Base-by-base conservation (phyloP, 345 rosid species). In the Excoecaria cochinchinensis region DNA sequence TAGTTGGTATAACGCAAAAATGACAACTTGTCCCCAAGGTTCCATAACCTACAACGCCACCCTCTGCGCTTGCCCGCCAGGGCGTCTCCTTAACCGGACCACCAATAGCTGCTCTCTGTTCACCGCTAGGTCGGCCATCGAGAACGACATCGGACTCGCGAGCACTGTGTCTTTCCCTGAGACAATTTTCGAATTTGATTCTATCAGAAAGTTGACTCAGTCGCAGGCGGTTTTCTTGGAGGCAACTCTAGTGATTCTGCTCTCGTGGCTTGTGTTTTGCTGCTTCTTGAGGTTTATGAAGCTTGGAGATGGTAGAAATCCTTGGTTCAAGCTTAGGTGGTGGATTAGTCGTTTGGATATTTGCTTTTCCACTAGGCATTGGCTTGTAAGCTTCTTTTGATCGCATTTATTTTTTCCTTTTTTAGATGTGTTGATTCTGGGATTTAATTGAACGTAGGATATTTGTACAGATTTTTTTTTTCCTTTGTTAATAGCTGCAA, bases 191-290 rank as follows among this genome's bases (percentile, higher is more conserved):
- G 78, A 90, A 1, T 95, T 93, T 77, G 97, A 95, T 22, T 81
- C 90, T 5, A 87, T 95, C 74, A 86, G 80, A 77, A 90, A 87
- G 87, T 87, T 93, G 77, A 90, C 92, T 60, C 94, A 91, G 77
- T 95, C 99, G 6, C 97, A 95, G 80, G 99, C 97, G 12, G 85
- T 95, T 6, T 95, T 95, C 88, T 71, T 95, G 72, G 99, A 95
- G 87, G 98, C 96, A 21, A 95, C 98, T 51, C 78, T 85, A 1
- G 83, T 88, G 15, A 71, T 93, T 88, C 69, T 95, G 81, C 78
- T 93, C 36, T 85, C 87, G 7, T 95, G 99, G 99, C 82, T 95
- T 19, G 0, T 81, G 6, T 87, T 90, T 68, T 95, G 99, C 82
- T 76, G 86, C 76, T 82, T 81, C 70, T 75, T 95, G 82, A 82